phyloP scores from a whole-genome alignment of 139 green algal genomes.

The Chlamydomonas incerta region DNA sequence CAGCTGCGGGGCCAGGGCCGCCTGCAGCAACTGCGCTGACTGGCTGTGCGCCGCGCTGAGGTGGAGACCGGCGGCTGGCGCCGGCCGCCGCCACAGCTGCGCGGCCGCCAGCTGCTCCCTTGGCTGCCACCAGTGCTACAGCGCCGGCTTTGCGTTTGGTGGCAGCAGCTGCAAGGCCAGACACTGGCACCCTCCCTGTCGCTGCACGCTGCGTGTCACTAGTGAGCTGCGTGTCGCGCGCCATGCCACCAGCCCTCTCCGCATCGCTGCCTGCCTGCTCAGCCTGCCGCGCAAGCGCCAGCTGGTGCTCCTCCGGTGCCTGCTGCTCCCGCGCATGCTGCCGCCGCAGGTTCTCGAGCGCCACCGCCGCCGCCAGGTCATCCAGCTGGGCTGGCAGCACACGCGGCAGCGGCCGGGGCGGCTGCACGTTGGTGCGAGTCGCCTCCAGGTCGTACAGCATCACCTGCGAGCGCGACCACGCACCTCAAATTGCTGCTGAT shows the following conservation, averaged over 20 bases:
- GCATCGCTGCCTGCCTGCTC: neutral
- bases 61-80: too few species aligned
- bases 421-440: constrained; percentile 7
- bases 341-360: constrained; percentile 33
- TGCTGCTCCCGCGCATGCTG: neutral
- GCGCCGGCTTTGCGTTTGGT: neutral
- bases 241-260: neutral
- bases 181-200: neutral
- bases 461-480: constrained; percentile 33
- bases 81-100: too few species aligned
- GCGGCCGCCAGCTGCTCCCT: too few species aligned
- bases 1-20: neutral
- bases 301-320: neutral
- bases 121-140: neutral
- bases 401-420: neutral
- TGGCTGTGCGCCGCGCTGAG: neutral
- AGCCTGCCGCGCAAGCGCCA: neutral
- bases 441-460: constrained; percentile 61
- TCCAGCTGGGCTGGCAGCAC: neutral
- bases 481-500: too few species aligned
- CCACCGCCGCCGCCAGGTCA: neutral
- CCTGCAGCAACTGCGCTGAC: neutral
- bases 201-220: neutral
- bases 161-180: too few species aligned
- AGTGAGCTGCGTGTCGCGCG: neutral